phyloP scores from a whole-genome alignment of 306 rosid species.

The Acmispon strigosus region DNA sequence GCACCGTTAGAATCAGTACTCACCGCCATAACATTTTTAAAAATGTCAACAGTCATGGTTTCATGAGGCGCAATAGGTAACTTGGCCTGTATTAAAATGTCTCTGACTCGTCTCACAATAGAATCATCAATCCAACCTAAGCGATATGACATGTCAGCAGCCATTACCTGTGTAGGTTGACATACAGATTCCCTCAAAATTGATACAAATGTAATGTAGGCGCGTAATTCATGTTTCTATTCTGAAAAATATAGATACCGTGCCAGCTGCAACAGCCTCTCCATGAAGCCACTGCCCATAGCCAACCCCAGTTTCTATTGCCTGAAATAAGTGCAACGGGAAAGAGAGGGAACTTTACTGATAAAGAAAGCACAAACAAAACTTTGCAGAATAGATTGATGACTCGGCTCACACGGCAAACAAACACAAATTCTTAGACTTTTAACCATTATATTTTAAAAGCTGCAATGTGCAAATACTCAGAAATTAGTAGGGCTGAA shows the following conservation, averaged over 20 bases:
- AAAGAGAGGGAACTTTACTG: background rate
- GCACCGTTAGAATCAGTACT: slow-evolving; percentile 25
- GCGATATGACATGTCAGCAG: slow-evolving; percentile 91
- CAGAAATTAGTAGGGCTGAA: background rate
- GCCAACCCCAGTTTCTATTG: slow-evolving; percentile 84
- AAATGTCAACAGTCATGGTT: slow-evolving; percentile 69
- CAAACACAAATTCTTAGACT: background rate
- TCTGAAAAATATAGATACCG: slow-evolving; percentile 31
- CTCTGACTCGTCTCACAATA: slow-evolving; percentile 61
- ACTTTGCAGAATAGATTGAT: background rate
- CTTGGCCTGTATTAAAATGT: slow-evolving; percentile 59
- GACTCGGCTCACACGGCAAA: background rate
- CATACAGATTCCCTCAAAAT: slow-evolving; percentile 24
- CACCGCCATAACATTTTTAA: slow-evolving; percentile 94
- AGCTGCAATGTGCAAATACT: no score
- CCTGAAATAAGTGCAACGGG: slow-evolving; percentile 42
- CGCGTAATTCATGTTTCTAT: background rate
- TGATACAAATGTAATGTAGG: background rate
- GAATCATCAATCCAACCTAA: slow-evolving; percentile 95
- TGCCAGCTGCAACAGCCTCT: slow-evolving; percentile 98
- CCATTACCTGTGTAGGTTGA: slow-evolving; percentile 67
- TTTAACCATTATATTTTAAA: slow-evolving; percentile 8
- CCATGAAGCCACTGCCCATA: slow-evolving; percentile 98
- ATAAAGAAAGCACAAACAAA: slow-evolving; percentile 4
- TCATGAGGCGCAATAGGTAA: slow-evolving; percentile 73